Base-by-base conservation (phyloP, 177 flowering plant species). In the Vitis hybrid region DNA sequence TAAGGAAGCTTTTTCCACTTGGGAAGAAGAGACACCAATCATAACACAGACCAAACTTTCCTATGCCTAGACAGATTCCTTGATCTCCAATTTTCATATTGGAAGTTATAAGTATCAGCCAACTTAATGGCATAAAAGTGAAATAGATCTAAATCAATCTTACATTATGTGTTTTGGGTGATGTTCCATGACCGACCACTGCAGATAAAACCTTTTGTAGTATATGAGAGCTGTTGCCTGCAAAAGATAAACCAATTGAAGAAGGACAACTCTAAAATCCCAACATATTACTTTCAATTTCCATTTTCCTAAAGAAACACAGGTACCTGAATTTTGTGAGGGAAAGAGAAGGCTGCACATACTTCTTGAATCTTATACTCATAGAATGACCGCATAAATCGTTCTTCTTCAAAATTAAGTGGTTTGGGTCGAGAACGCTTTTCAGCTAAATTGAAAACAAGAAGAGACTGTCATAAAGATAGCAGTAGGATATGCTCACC, bases 101-200 rank as follows among this genome's bases (percentile, higher is more conserved):
- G 48, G 24, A 61, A n/a, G 7, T 54, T 13, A 24, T 6, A 40
- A 13, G 50, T 40, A 35, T 54, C 24, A 18, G 19, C 50, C 55
- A 71, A 19, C 15, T 60, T 52, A 62, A 58, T 6, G 30, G 56
- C 64, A 59, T 51, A 35, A 8, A 58, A 0, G 2, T 24, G 12
- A 68, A 60, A 70, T 10, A 58, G 24, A 52, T 64, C 9, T 13
- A n/a, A 61, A 48, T 4, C 8, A 72, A 73, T 64, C 90, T 75
- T 85, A 96, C 99, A 93, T 93, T 73, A 92, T 84, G 67, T 87
- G 74, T 81, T 96, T 96, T 27, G 99, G 99, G 75, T 96, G 92
- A 82, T 92, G 97, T 81, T 91, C 92, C 99, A 95, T 95, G 71
- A 95, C 95, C 10, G 98, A 95, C 97, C 99, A 93, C 57, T 87